These are phyloP conservation scores for Phyllosticta paracitricarpa DNA, from an alignment of 2,329 filamentous ascomycete species.

Conservation along the genomic window DNA sequence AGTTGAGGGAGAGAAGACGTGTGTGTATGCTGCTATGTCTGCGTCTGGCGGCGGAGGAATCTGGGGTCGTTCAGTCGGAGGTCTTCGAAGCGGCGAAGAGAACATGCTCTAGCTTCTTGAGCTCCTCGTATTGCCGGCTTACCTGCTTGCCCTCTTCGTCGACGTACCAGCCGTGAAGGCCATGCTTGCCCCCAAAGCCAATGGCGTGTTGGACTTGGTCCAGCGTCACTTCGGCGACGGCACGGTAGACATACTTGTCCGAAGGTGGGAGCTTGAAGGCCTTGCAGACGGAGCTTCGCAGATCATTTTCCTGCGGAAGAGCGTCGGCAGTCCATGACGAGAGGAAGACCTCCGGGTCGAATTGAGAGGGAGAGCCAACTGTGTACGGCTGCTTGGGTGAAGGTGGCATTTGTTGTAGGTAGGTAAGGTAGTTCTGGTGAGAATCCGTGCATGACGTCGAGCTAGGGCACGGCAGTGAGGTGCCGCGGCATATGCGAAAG, in stretches of 20 bases:
- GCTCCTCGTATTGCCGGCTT: not conserved
- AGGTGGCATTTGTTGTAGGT: constrained; percentile 2
- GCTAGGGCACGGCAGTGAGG: not conserved
- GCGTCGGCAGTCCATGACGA: constrained; percentile 32
- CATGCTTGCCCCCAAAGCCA: constrained; percentile 34
- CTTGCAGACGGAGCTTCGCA: constrained; percentile 36
- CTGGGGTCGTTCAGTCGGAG: constrained; percentile 10
- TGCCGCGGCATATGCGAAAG: not conserved
- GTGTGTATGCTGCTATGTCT: constrained; percentile 57
- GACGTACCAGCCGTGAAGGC: constrained; percentile 43
- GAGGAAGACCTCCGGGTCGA: constrained; percentile 38
- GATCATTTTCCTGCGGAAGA: constrained; percentile 30
- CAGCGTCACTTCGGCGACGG: constrained; percentile 41
- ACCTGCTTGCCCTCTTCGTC: constrained; percentile 29
- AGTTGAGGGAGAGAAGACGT: constrained; percentile 54
- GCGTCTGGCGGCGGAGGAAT: constrained; percentile 38
- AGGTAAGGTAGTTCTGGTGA: not conserved
- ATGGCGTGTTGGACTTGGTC: constrained; percentile 41
- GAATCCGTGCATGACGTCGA: not conserved
- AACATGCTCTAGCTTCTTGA: constrained; percentile 8
- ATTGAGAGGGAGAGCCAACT: constrained; percentile 16
- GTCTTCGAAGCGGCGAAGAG: not conserved
- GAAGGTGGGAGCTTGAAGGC: constrained; percentile 37
- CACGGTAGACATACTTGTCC: constrained; percentile 43
- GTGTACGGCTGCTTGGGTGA: constrained; percentile 3